Percentiles rank a stretch among this genome's conserved stretches.
Evolutionary conservation across 1,284 basidiomycete species (phyloP).

Genomic region (Apiotrichum mycotoxinovorans): DNA sequence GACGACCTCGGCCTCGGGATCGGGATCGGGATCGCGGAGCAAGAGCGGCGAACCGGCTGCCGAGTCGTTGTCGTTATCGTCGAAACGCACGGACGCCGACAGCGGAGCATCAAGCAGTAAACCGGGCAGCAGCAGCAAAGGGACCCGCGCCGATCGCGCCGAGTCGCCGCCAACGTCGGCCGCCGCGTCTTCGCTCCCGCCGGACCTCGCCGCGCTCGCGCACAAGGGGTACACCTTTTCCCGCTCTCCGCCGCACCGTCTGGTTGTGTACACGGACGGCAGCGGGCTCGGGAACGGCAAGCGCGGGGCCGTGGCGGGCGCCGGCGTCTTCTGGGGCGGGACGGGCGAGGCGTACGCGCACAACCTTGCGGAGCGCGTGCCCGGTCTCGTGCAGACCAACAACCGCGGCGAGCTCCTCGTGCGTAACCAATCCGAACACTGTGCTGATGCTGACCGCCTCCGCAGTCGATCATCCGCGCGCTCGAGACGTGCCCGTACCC

Average conservation of each 20-base stretch:
- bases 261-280: constrained; percentile 50
- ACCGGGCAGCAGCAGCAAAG: background rate
- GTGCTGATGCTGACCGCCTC: background rate
- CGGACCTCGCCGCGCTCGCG: constrained; percentile 17
- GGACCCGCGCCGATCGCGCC: background rate
- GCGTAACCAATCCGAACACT: too few species aligned
- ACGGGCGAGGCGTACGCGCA: constrained; percentile 31
- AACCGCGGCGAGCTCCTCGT: constrained; percentile 51
- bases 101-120: background rate
- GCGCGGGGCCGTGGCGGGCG: constrained; percentile 37
- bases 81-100: background rate
- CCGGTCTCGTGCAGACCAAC: constrained; percentile 48
- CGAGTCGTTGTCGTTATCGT: background rate
- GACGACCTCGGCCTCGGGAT: background rate
- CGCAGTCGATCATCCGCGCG: constrained; percentile 48
- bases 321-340: constrained; percentile 48
- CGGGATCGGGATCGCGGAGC: background rate
- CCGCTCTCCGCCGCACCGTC: constrained; percentile 18
- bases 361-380: constrained; percentile 46
- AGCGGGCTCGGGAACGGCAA: constrained; percentile 44
- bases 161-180: constrained; percentile 5
- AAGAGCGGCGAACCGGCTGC: background rate
- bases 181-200: constrained; percentile 13
- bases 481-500: constrained; percentile 47
- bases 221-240: constrained; percentile 34